Base-by-base conservation (phyloP, 371 early-diverging fungal species). In the Thermomucor indicae-seudaticae region DNA sequence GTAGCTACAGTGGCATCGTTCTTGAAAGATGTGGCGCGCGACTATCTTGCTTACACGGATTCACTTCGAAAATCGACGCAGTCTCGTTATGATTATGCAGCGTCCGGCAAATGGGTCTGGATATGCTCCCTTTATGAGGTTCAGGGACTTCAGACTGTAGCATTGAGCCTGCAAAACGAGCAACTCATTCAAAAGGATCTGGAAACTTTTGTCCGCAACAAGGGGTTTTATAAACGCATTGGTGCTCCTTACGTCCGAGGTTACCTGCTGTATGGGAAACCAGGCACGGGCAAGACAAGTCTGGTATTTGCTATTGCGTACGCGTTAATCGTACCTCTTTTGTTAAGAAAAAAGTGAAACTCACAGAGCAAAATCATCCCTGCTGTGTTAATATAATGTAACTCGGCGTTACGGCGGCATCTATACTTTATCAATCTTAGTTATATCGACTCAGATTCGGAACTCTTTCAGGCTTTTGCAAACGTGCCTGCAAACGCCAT, bases 211-310 rank as follows among this genome's bases (percentile, higher is more conserved):
- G 38, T 62, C 20, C 51, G 56, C 37, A 75, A 80, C 56, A 63
- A 71, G 44, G 68, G 54, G 2, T 80, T 84, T 48, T 84, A 84
- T 51, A 60, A 62, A 34, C 65, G 81, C 1, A 73, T 80, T 49
- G 88, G 88, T 14, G 66, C 85, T 27, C 84, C 88, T 25, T 85
- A 82, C 62, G 67, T 80, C 12, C 78, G 87, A 16, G 90, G 90
- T 11, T 86, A 89, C 61, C 74, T 93, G 7, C 69, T 93, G 11
- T 77, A 85, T 59, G 91, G 92, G 14, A 70, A 67, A 25, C 92
- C 92, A 0, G 92, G 94, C 16, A 90, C 91, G 1, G 94, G 94
- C 44, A 94, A 92, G 63, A 91, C 91, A 7, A 79, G 84, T 4
- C 83, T 94, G 20, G 81, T 91, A 35, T 80, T 87, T 53, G 92